Conservation (phyloP, 2,329 filamentous ascomycete species). For the Colletotrichum shisoi region DNA sequence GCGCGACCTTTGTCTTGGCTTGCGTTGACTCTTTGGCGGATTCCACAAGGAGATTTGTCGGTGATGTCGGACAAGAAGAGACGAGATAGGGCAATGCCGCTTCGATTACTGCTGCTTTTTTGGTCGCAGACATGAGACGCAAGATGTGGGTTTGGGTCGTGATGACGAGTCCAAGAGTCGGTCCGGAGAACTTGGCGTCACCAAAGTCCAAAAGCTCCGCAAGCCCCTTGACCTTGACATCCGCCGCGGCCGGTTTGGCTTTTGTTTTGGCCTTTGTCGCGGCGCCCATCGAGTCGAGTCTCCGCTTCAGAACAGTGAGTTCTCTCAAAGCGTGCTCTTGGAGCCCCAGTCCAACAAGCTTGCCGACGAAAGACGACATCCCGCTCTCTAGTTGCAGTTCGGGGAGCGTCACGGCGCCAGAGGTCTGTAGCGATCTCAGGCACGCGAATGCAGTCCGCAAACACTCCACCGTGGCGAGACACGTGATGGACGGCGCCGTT, state of each 20-base stretch:
- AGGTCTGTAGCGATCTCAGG: constrained; percentile 65
- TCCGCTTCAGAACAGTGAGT: constrained; percentile 69
- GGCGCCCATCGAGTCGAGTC: constrained; percentile 57
- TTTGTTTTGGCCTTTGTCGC: constrained; percentile 23
- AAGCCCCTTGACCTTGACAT: constrained; percentile 53
- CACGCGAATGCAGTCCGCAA: constrained; percentile 72
- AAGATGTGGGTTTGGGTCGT: constrained; percentile 71
- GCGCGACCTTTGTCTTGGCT: constrained; percentile 65
- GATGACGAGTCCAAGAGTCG: constrained; percentile 64
- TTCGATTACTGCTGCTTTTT: constrained; percentile 67
- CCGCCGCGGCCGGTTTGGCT: constrained; percentile 13
- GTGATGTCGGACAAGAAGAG: constrained; percentile 63
- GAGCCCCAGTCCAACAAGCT: constrained; percentile 69
- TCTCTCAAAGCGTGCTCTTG: constrained; percentile 75
- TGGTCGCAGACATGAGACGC: constrained; percentile 67
- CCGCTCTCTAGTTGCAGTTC: constrained; percentile 76
- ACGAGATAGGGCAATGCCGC: constrained; percentile 63
- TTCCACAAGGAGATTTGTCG: constrained; percentile 63
- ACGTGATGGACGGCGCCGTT: constrained; percentile 51
- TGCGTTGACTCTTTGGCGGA: constrained; percentile 54
- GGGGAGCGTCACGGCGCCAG: constrained; percentile 62
- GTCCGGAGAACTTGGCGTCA: constrained; percentile 51
- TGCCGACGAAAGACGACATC: constrained; percentile 73
- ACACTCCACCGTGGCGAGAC: constrained; percentile 71
- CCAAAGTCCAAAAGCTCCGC: constrained; percentile 70